phyloP scores from a whole-genome alignment of 257 asterid genomes.

The Forsythia viridissima region DNA sequence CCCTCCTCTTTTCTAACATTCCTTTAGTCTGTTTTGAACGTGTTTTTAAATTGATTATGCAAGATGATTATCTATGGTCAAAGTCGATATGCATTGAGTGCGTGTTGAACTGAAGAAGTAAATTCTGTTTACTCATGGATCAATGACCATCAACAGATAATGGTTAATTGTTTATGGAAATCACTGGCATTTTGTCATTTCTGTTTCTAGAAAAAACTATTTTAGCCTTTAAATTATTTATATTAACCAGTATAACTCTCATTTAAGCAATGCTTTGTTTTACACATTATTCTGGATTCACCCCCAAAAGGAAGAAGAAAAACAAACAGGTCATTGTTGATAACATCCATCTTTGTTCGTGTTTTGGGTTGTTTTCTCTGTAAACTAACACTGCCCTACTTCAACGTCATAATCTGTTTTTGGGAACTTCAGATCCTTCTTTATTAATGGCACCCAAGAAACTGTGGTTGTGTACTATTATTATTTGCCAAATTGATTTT shows the following conservation, averaged over 20 bases:
- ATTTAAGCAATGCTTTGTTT: not conserved
- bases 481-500: conserved; percentile 15
- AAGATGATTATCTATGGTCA: too few species aligned
- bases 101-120: not conserved
- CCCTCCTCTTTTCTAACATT: too few species aligned
- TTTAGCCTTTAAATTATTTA: not conserved
- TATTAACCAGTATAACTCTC: not conserved
- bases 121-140: not conserved
- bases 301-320: not conserved
- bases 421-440: not conserved
- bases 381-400: not conserved
- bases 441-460: not conserved
- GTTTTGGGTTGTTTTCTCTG: not conserved
- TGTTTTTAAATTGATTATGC: too few species aligned
- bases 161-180: not conserved
- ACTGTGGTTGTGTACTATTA: conserved; percentile 13
- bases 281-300: not conserved
- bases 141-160: not conserved
- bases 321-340: not conserved
- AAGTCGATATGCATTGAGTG: not conserved
- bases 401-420: not conserved
- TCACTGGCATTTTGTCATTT: not conserved
- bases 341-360: not conserved
- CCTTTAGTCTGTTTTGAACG: too few species aligned
- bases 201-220: not conserved